Conservation (phyloP, 2,329 filamentous ascomycete genomes). For the Fusarium pininemorale region DNA sequence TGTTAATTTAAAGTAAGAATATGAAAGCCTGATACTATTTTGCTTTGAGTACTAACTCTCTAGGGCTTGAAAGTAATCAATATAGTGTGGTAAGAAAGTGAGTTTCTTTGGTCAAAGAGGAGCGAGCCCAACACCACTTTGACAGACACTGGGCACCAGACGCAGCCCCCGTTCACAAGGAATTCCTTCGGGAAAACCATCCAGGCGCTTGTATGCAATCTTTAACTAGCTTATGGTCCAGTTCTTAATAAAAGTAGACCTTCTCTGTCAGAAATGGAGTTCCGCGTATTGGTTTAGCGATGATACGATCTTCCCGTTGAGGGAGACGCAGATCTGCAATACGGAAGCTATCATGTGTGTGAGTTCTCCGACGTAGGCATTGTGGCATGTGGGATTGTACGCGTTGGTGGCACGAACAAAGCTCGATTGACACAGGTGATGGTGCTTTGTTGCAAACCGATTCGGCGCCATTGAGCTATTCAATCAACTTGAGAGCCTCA, state of each 20-base stretch:
- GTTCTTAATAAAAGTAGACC: not conserved
- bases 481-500: not conserved
- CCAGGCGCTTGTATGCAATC: accelerated
- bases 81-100: no score
- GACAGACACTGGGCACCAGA: not conserved
- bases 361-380: not conserved
- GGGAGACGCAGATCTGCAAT: not conserved
- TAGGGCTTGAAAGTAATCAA: no score
- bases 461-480: no score
- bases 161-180: not conserved
- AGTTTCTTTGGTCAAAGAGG: no score
- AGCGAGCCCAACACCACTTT: not conserved
- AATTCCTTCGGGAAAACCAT: accelerated
- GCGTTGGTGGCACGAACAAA: not conserved
- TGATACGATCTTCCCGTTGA: not conserved
- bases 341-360: not conserved
- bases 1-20: no score
- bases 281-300: not conserved
- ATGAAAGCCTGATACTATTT: no score
- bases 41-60: no score
- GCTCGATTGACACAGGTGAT: no score
- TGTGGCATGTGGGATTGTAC: not conserved
- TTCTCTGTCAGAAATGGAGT: not conserved
- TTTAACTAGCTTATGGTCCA: accelerated
- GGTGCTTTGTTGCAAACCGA: no score